Conservation (phyloP, 805 yeast genomes). For the Kazachstania psychrophila region DNA sequence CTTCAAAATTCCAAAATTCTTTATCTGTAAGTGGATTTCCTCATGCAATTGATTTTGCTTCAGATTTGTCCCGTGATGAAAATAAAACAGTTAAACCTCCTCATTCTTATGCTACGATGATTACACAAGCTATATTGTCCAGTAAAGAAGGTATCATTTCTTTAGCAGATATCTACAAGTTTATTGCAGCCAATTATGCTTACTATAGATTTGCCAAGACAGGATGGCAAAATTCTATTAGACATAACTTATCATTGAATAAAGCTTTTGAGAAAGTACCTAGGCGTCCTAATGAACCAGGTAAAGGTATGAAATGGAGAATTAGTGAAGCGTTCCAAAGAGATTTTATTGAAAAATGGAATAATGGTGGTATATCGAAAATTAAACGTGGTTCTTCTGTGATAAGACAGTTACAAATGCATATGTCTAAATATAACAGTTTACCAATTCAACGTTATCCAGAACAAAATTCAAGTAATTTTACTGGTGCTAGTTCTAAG, state of each 20-base stretch:
- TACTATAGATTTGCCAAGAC: constrained; percentile 85
- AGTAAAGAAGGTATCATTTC: constrained; percentile 83
- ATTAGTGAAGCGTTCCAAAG: constrained; percentile 75
- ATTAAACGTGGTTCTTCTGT: constrained; percentile 74
- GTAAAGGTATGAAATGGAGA: constrained; percentile 99
- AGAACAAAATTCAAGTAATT: constrained; percentile 3
- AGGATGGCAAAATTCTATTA: constrained; percentile 97
- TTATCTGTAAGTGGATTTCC: constrained; percentile 16
- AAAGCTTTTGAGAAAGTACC: constrained; percentile 98
- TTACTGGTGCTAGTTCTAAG: background rate
- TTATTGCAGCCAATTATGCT: constrained; percentile 83
- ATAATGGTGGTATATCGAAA: constrained; percentile 64
- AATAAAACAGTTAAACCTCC: constrained; percentile 91
- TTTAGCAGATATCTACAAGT: constrained; percentile 81
- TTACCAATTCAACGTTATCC: constrained; percentile 32
- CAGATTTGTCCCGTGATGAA: constrained; percentile 78
- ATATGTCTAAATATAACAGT: constrained; percentile 41
- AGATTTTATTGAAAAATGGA: constrained; percentile 75
- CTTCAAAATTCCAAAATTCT: constrained; percentile 6
- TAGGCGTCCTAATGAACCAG: constrained; percentile 90
- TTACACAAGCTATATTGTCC: constrained; percentile 90
- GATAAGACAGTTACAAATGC: constrained; percentile 69
- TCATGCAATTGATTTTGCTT: constrained; percentile 24
- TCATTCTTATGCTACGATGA: constrained; percentile 95
- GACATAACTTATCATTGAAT: constrained; percentile 88